Evolutionary conservation across 2,329 filamentous ascomycete species (phyloP).

Genomic region (Pseudocercospora eumusae): DNA sequence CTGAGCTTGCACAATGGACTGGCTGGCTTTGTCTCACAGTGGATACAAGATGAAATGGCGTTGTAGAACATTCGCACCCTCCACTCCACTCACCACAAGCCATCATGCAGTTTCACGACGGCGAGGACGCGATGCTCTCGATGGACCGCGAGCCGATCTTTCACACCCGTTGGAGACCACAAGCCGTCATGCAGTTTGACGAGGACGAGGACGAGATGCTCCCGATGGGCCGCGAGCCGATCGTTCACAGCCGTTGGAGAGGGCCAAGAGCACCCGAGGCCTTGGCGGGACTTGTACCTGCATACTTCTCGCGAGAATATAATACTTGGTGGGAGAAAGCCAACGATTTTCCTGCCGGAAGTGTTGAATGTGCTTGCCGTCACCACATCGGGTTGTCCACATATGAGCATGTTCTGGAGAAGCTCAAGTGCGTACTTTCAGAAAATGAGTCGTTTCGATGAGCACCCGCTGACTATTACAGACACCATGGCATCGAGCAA

Average conservation of each 20-base stretch:
- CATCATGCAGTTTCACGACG: background rate
- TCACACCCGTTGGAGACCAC: background rate
- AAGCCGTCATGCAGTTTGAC: background rate
- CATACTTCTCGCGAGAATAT: slow-evolving; percentile 1
- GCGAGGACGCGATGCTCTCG: background rate
- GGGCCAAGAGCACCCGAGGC: background rate
- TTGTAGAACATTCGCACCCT: background rate
- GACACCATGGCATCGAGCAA: background rate
- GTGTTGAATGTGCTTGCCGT: background rate
- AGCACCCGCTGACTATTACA: background rate
- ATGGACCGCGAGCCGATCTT: background rate
- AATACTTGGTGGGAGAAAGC: background rate
- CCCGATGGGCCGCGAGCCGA: background rate
- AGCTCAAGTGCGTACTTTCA: background rate
- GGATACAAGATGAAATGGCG: background rate
- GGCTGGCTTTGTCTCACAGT: background rate
- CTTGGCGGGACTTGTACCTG: too few relatives aligned
- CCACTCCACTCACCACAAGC: background rate
- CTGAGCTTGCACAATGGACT: background rate
- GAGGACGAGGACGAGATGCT: background rate
- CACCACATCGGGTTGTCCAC: background rate
- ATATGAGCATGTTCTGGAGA: background rate
- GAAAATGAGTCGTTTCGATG: background rate
- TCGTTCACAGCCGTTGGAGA: background rate
- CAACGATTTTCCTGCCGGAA: background rate